These are phyloP conservation scores for Ilex asprella DNA, from an alignment of 257 asterid species.

Conservation along the genomic window DNA sequence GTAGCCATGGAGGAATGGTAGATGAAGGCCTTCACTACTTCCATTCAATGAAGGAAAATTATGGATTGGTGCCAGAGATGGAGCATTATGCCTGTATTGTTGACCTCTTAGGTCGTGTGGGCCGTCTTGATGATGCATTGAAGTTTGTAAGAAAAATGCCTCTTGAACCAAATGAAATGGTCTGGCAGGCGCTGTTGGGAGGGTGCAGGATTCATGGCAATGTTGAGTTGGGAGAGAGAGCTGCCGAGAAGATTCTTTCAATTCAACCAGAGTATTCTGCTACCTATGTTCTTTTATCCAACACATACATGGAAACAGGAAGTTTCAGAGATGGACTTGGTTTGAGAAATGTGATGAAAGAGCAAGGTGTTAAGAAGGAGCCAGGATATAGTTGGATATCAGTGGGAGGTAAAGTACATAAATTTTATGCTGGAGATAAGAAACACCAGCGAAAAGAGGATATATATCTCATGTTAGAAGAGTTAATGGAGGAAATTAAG, in stretches of 20 bases:
- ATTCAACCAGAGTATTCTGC: constrained; percentile 34
- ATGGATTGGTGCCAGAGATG: constrained; percentile 35
- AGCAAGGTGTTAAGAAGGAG: constrained; percentile 40
- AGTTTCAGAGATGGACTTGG: constrained; percentile 26
- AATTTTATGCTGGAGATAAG: constrained; percentile 37
- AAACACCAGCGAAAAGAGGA: constrained; percentile 32
- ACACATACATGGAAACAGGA: constrained; percentile 38
- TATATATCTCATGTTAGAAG: constrained; percentile 31
- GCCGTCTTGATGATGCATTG: constrained; percentile 34
- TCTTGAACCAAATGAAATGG: constrained; percentile 38
- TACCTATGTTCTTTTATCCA: constrained; percentile 38
- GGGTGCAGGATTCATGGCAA: constrained; percentile 46
- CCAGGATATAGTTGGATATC: constrained; percentile 46
- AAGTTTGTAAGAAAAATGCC: constrained; percentile 37
- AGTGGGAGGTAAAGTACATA: constrained; percentile 28
- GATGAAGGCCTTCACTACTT: constrained; percentile 42
- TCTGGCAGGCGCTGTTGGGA: constrained; percentile 42
- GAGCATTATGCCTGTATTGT: constrained; percentile 50
- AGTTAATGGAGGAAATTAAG: constrained; percentile 26
- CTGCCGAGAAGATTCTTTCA: constrained; percentile 36
- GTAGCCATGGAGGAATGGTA: constrained; percentile 53
- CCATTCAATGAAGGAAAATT: constrained; percentile 32
- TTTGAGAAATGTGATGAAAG: constrained; percentile 39
- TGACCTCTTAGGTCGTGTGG: constrained; percentile 48
- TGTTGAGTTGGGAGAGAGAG: constrained; percentile 42